phyloP scores from a whole-genome alignment of 2,329 filamentous ascomycete species.

The Xylogone sp. region DNA sequence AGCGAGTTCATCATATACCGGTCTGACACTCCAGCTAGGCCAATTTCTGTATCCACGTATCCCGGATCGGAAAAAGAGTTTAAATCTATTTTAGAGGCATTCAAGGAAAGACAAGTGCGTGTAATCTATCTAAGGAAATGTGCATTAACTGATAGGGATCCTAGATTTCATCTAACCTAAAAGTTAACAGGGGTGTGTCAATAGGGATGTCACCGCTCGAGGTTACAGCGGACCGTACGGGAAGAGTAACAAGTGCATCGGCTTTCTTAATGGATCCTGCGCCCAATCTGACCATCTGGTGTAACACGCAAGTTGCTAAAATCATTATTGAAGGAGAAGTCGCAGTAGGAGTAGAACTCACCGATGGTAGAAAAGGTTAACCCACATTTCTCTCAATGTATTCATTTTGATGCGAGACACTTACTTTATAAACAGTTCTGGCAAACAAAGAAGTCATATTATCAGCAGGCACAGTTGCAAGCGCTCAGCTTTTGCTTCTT shows the following conservation, averaged over 20 bases:
- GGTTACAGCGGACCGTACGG: conserved; percentile 42
- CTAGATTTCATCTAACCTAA: conserved; percentile 40
- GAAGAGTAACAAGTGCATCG: conserved; percentile 40
- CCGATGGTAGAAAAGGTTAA: conserved; percentile 28
- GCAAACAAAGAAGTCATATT: conserved; percentile 43
- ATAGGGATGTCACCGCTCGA: conserved; percentile 48
- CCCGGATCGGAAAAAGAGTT: too few relatives aligned
- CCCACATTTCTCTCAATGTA: background rate
- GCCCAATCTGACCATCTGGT: conserved; percentile 50
- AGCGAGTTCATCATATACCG: too few relatives aligned
- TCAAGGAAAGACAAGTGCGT: conserved; percentile 2
- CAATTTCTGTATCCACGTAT: too few relatives aligned
- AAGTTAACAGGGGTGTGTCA: conserved; percentile 54
- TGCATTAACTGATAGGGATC: conserved; percentile 36
- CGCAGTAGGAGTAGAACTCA: conserved; percentile 38
- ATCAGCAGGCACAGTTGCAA: conserved; percentile 45
- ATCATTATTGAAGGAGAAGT: conserved; percentile 41
- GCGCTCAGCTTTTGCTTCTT: conserved; percentile 46
- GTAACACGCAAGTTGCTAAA: conserved; percentile 40
- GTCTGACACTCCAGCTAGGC: too few relatives aligned
- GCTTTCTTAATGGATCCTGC: conserved; percentile 26
- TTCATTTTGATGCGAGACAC: background rate
- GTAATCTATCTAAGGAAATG: conserved; percentile 40
- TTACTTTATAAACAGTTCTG: background rate
- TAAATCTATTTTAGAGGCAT: conserved; percentile 1